Evolutionary conservation across 192 early-diverging fungal species (phyloP), one percentile per base, ranked within the genome.

Genomic region (Gaertneriomyces semiglobifer): DNA sequence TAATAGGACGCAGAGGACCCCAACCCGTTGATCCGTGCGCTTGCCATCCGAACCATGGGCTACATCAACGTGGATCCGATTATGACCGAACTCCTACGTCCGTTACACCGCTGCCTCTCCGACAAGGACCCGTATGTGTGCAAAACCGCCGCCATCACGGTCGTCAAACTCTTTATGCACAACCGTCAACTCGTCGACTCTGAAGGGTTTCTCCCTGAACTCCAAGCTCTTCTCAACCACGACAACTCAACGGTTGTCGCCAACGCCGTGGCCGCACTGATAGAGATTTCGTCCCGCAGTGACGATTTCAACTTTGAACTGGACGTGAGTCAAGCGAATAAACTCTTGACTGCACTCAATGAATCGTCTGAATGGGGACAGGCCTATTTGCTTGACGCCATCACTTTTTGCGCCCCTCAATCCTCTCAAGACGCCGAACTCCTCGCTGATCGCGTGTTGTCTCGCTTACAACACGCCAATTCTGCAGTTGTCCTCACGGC

Each of bases 361-460:
- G 93, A 99, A 77, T 96, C 92, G 76, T 92, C 92, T 53, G 96
- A 99, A 71, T 99, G 96, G 96, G 94, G 96, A 51, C 94, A 98
- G 69, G 92, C 95, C 53, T 90, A 90, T 43, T 93, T 99, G 59
- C 78, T 98, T 6, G 68, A 70, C 38, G 58, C 71, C 20, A 81
- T 99, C 38, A 91, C 96, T 85, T 90, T 88, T 56, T 89, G 92
- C 58, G 88, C 92, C 0, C 94, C 94, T 45, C 90, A 94, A 78
- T 92, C 92, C 55, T 66, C 82, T 0, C 82, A 82, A 4, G 93
- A 97, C 70, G 96, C 95, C 7, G 94, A 97, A 67, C 85, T 94
- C 42, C 69, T 98, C 53, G 90, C 92, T 60, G 96, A 99, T 72
- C 84, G 94, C 10, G 86, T 96, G 46, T 69, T 94, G 54, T 92